Evolutionary conservation across 805 yeast genomes (phyloP).

Genomic region (Grigorovia jiainica): DNA sequence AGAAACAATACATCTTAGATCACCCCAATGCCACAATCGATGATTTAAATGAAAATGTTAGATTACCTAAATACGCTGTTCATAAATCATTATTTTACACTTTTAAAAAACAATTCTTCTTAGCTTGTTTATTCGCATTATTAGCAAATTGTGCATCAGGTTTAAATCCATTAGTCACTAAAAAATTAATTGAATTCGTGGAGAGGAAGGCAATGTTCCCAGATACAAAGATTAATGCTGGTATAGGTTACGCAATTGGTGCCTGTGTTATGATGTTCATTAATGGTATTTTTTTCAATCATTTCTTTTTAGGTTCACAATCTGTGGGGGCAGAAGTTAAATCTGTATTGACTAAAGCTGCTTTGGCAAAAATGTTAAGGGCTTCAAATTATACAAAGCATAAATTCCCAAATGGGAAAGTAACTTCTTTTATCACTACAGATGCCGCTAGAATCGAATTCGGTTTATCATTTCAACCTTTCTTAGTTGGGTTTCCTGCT

Average conservation of each 20-base stretch:
- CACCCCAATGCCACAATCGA: constrained; percentile 32
- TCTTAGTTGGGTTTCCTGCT: constrained; percentile 53
- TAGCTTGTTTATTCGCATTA: constrained; percentile 37
- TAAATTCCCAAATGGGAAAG: constrained; percentile 54
- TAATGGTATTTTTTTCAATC: constrained; percentile 44
- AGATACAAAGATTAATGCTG: constrained; percentile 39
- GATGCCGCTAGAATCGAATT: constrained; percentile 76
- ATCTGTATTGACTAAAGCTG: constrained; percentile 60
- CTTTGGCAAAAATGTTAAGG: constrained; percentile 57
- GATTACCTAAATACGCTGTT: constrained; percentile 26
- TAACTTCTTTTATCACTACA: constrained; percentile 72
- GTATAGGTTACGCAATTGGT: constrained; percentile 72
- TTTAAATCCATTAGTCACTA: constrained; percentile 57
- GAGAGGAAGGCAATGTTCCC: constrained; percentile 38
- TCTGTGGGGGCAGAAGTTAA: constrained; percentile 62
- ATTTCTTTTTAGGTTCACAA: constrained; percentile 53
- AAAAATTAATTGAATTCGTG: constrained; percentile 57
- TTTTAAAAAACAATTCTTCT: constrained; percentile 38
- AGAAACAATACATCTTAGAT: constrained; percentile 21
- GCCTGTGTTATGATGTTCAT: constrained; percentile 45
- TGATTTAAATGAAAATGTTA: constrained; percentile 29
- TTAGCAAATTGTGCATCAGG: constrained; percentile 41
- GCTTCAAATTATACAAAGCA: constrained; percentile 49
- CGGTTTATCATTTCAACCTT: constrained; percentile 61
- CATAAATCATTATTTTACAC: constrained; percentile 40